Base-by-base conservation (phyloP, 805 yeast species). In the Candida bentonensis region DNA sequence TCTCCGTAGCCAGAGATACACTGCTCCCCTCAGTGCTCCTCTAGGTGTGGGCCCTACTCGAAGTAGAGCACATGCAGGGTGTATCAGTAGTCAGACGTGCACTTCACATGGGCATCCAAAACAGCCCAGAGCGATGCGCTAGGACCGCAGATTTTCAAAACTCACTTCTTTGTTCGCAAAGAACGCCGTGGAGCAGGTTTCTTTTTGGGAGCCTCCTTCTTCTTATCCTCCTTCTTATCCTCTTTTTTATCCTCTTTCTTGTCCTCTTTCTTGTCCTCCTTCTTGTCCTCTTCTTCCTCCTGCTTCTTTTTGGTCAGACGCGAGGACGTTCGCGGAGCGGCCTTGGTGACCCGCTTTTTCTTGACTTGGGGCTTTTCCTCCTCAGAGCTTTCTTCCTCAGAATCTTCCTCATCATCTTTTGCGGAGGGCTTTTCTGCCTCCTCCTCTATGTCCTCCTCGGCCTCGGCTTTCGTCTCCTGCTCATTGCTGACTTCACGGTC, bases 221-320 rank as follows among this genome's bases (percentile, higher is more conserved):
- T 49, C 43, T 36, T n/a, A n/a, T 40, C 44, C 30, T 40, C 44
- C 2, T 40, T 40, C 41, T 13, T 21, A 7, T 42, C 42, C 22
- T 30, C 43, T 3, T 39, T 49, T 20, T 39, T n/a, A 42, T 33
- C 46, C 42, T 43, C 44, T 26, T 42, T 42, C 15, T 39, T 30
- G 11, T 22, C 40, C 22, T 28, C 44, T 1, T 49, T 48, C 13
- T 44, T 44, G 13, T 46, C 22, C 22, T 48, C 52, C 28, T 54
- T 43, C 23, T 41, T 50, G 21, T 34, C 49, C 13, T 44, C 45
- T n/a, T 46, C 22, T 23, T 48, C 52, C 28, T 54, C 45, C 23
- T 41, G 23, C 23, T 25, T 40, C 34, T 40, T 30, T n/a, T 30
- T 30, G 20, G 11, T 30, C n/a, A 30, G 36, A 9, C 36, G 7